phyloP scores from a whole-genome alignment of 148 eudicot species.

The Cornus florida region DNA sequence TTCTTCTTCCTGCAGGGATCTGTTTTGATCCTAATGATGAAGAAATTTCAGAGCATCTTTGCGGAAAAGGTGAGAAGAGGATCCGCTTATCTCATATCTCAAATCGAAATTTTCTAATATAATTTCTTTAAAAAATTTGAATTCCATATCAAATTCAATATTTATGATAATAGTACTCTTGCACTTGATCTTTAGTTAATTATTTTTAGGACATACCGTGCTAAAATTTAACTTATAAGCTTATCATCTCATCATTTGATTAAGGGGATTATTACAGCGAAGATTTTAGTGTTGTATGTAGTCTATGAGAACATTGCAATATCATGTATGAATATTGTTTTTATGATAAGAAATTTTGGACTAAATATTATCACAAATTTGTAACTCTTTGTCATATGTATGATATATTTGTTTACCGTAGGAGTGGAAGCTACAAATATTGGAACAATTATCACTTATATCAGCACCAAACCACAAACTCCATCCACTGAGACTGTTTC shows the following conservation, averaged over 20 bases:
- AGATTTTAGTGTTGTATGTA: neutral
- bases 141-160: neutral
- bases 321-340: neutral
- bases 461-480: constrained; percentile 6
- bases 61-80: too few species aligned
- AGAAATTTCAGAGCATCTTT: too few species aligned
- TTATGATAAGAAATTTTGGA: neutral
- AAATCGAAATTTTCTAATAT: neutral
- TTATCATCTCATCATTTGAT: too few species aligned
- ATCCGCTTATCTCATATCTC: neutral
- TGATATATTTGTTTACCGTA: constrained; percentile 19
- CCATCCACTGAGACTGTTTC: constrained; percentile 11
- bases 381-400: neutral
- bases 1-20: too few species aligned
- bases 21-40: too few species aligned
- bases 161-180: too few species aligned
- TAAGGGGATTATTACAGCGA: too few species aligned
- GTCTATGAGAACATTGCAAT: neutral
- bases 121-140: neutral
- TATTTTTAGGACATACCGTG: too few species aligned
- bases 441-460: constrained; percentile 12
- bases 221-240: neutral
- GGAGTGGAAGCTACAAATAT: constrained; percentile 26
- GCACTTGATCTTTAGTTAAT: too few species aligned
- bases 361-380: neutral